phyloP scores from a whole-genome alignment of 106 monocot species.

The Triglochin maritima region DNA sequence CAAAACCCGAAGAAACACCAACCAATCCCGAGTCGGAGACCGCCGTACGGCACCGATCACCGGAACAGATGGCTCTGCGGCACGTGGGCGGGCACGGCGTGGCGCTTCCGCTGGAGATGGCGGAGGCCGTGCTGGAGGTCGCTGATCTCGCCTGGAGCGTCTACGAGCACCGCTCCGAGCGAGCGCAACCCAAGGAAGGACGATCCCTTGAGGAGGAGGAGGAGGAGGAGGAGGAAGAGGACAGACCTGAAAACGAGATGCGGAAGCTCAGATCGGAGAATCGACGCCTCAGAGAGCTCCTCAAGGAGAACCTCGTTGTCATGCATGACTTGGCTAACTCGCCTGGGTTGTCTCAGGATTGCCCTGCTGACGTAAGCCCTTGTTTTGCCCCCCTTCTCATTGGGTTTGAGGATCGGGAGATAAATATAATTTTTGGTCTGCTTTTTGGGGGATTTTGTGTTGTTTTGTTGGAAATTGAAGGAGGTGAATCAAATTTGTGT shows the following conservation, averaged over 20 bases:
- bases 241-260: slow-evolving; percentile 1
- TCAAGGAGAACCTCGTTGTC: slow-evolving; percentile 46
- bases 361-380: slow-evolving; percentile 61
- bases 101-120: slow-evolving; percentile 46
- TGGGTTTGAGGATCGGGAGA: too few species aligned
- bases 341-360: slow-evolving; percentile 36
- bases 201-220: neutral
- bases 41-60: too few species aligned
- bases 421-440: neutral
- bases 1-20: too few species aligned
- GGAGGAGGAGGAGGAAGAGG: slow-evolving; percentile 14
- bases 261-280: slow-evolving; percentile 44
- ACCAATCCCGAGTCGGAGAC: too few species aligned
- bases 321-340: slow-evolving; percentile 32
- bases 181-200: neutral
- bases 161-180: slow-evolving; percentile 34
- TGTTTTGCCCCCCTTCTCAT: neutral
- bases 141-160: slow-evolving; percentile 69
- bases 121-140: slow-evolving; percentile 55
- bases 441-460: neutral
- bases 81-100: slow-evolving; percentile 13
- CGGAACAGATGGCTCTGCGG: neutral
- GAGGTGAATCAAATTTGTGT: too few species aligned
- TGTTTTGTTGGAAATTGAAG: too few species aligned
- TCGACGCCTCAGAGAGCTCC: slow-evolving; percentile 30